phyloP scores from a whole-genome alignment of 768 basidiomycete species.

The Scleroderma citrinum region DNA sequence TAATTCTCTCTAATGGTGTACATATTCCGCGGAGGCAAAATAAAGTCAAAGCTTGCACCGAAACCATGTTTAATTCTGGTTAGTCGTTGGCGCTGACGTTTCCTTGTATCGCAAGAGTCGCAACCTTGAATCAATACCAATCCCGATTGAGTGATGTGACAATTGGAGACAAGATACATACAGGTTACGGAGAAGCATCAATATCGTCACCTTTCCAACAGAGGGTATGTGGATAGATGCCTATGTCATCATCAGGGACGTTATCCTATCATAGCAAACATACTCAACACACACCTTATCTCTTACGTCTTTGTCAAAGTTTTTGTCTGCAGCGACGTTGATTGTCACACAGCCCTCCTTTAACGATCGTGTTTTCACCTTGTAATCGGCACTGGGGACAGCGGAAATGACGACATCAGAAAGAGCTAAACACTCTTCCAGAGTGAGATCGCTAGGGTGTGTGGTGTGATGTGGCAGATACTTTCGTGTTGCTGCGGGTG shows the following conservation, averaged over 20 bases:
- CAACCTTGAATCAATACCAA: conserved; percentile 11
- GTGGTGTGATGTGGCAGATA: conserved; percentile 86
- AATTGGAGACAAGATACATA: conserved; percentile 35
- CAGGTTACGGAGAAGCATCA: conserved; percentile 97
- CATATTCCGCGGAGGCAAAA: conserved; percentile 25
- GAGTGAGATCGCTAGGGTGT: conserved; percentile 57
- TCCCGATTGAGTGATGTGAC: conserved; percentile 4
- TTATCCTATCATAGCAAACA: neutral
- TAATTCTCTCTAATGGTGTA: conserved; percentile 31
- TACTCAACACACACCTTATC: conserved; percentile 68
- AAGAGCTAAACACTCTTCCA: conserved; percentile 74
- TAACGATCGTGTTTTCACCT: conserved; percentile 81
- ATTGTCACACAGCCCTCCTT: conserved; percentile 93
- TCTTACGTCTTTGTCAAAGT: conserved; percentile 89
- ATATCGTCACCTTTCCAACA: conserved; percentile 96
- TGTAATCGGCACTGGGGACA: conserved; percentile 81
- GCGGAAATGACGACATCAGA: conserved; percentile 95
- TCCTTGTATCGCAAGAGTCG: conserved; percentile 26
- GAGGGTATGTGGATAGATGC: conserved; percentile 92
- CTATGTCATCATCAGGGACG: conserved; percentile 23
- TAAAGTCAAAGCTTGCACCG: conserved; percentile 11
- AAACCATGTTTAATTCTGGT: conserved; percentile 2
- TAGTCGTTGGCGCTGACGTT: conserved; percentile 5
- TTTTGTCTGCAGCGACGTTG: conserved; percentile 93
- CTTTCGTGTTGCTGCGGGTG: conserved; percentile 38